Evolutionary conservation across 352 stramenopile species (phyloP), one percentile per base, ranked within the genome.

Genomic region (Phytopythium delawarense): DNA sequence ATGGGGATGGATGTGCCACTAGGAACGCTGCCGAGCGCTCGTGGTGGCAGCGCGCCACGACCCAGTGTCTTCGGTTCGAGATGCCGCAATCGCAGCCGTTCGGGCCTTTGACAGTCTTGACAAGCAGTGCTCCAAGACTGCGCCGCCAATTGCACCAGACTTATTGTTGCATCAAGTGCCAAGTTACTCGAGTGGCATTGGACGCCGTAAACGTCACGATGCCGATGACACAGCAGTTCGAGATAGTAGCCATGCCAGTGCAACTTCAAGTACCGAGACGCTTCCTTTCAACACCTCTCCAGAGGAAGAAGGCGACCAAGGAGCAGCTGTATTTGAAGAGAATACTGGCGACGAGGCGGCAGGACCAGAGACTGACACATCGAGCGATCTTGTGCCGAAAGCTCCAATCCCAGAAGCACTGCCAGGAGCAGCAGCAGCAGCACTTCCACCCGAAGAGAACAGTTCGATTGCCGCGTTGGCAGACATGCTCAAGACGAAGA

Each of bases 11-110:
- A 12, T 34, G n/a, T 18, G 52, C 15, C 20, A 69, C 2, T 18
- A 85, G 53, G 78, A 83, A 25, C 70, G 71, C 34, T 60, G 86
- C 25, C 67, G 72, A 37, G 37, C 55, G 20, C 66, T 89, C 15
- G 76, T 88, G 0, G 21, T 80, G 20, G 67, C 76, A 21, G 74
- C 66, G 2, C 76, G 80, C 7, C 80, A 85, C 18, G 78, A 88
- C 60, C 69, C 78, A 5, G 70, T 82, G 1, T 89, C 76, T 9
- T 64, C 71, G 13, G 78, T 90, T 53, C 72, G 81, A 6, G 76
- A 88, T 51, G 80, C 75, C 30, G 74, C 78, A 0, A 73, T 76
- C n/a, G 64, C 64, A 18, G 69, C 76, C 7, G 66, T 57, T 18
- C 64, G 74, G 20, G 61, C 71, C 13, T 84, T 87, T 62, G 70